Base-by-base conservation (phyloP, 805 yeast genomes). In the Zygoascus ofunaensis region DNA sequence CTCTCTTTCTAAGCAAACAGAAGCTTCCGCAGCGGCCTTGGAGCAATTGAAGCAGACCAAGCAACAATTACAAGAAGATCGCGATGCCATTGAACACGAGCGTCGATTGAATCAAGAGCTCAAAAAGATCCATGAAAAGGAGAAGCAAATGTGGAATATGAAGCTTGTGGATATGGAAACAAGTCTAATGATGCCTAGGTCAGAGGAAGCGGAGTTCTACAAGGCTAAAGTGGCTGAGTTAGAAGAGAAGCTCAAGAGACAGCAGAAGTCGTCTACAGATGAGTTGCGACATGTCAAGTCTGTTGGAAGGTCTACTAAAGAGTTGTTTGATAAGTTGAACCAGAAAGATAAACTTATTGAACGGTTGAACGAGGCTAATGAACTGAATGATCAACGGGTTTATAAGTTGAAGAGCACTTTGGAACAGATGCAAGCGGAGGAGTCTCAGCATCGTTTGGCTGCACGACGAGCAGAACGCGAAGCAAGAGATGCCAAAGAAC, bases 391-490 rank as follows among this genome's bases (percentile, higher is more conserved):
- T 48, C 69, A 67, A 44, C 68, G 71, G 42, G 65, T 75, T 23
- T 56, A 54, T 26, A 68, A 57, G 58, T 65, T 66, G 65, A 70
- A 55, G 52, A 63, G 50, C 26, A 61, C 55, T 15, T 46, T 69
- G 22, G 61, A 56, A 22, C 39, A 52, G 15, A 48, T 68, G 18
- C 69, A 62, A 45, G 57, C 56, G 23, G 57, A 62, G 28, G 70
- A 69, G 52, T 55, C 69, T 19, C 60, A 66, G 45, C 57, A 63
- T 41, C 55, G 62, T 37, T 46, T 65, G 45, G 54, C 57, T 39
- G 59, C 68, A 22, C 68, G 72, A 37, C 63, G 76, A 19, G 63
- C 71, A 1, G 72, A 71, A 46, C 67, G 84, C 43, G 82, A 76
- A 46, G 67, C 70, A 23, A 59, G 68, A 2, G 77, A 73, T 39